Evolutionary conservation across 1,284 basidiomycete species (phyloP), one percentile per base, ranked within the genome.

Genomic region (Flammula alnicola): DNA sequence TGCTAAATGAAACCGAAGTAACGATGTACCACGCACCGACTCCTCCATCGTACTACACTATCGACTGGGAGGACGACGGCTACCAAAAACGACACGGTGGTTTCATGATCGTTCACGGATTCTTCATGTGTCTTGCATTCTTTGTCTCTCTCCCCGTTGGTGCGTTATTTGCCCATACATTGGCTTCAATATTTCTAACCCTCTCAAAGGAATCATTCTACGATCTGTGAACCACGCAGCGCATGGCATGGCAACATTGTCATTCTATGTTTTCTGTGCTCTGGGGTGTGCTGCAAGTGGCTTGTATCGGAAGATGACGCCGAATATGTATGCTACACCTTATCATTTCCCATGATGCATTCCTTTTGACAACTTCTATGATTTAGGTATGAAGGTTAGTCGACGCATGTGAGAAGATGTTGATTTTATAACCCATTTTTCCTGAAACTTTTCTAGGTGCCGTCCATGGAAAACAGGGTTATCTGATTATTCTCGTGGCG

Each of bases 31-130:
- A 92, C 63, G 64, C 71, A 1, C 82, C 84, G 0, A 89, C 86
- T 0, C 86, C 87, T 0, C 80, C 84, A 0, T 91, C 90, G 3
- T 93, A 92, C 64, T 91, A 83, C 68, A 83, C 86, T 5, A 80
- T 88, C 56, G 90, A 92, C 63, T 79, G 83, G 58, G 82, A 86
- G 32, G 76, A 80, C 46, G 68, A 66, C 3, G 74, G 57, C 9
- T 65, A 68, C 11, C 67, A 75, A 36, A 58, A 70, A 20, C 74
- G 81, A 32, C 78, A 86, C 63, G 83, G 84, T 16, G 77, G 76
- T 9, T 68, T 91, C 41, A 88, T 93, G 71, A 72, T 76, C 32
- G 65, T 81, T 2, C 91, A 94, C 65, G 79, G 74, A 17, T 50
- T 84, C 3, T 79, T 81, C 61, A 89, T 92, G 86, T 74, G 69